Evolutionary conservation across 257 asterid genomes (phyloP).

Genomic region (Ilex aquifolium): DNA sequence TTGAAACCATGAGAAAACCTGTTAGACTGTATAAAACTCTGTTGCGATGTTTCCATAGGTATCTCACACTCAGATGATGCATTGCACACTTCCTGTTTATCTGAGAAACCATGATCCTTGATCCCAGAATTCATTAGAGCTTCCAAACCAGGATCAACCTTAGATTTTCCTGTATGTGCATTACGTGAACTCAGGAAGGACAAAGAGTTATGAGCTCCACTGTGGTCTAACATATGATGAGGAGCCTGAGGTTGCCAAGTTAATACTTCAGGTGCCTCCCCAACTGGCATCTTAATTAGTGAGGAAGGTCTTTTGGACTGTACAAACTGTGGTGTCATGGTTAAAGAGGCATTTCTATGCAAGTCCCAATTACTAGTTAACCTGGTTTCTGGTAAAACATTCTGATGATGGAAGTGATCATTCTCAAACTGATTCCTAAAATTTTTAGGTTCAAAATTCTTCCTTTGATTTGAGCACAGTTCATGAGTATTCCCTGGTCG

Average conservation of each 20-base stretch:
- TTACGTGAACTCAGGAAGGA: not conserved
- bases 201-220: constrained; percentile 1
- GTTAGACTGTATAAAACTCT: constrained; percentile 7
- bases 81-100: constrained; percentile 5
- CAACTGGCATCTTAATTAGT: not conserved
- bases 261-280: constrained; percentile 3
- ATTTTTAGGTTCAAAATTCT: not conserved
- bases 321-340: constrained; percentile 4
- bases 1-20: constrained; percentile 4
- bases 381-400: not conserved
- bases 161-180: constrained; percentile 2
- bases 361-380: not conserved
- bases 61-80: constrained; percentile 11
- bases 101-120: not conserved
- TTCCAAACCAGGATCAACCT: not conserved
- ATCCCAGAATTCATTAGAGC: constrained; percentile 5
- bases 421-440: constrained; percentile 1
- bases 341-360: not conserved
- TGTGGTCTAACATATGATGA: not conserved
- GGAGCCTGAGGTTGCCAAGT: constrained; percentile 2
- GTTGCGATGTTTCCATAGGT: constrained; percentile 13
- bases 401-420: constrained; percentile 8
- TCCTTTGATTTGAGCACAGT: not conserved
- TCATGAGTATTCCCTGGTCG: constrained; percentile 2
- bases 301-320: constrained; percentile 4